Evolutionary conservation across 305 asterid species (phyloP).

Genomic region (Salvia sclarea): DNA sequence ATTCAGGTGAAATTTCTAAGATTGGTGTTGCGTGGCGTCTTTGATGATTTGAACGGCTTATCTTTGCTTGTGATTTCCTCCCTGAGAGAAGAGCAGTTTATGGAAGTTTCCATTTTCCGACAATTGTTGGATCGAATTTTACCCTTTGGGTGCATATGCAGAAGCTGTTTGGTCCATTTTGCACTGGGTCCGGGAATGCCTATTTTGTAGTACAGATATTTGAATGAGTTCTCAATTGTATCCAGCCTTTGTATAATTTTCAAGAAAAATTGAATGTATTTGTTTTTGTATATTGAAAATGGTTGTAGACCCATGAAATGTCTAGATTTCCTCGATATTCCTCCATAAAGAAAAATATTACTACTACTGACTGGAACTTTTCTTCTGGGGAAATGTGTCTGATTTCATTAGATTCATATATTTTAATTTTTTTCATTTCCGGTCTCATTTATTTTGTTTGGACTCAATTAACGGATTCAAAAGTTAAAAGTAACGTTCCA

Average conservation of each 20-base stretch:
- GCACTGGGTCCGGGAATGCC: conserved; percentile 21
- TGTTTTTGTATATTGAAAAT: neutral
- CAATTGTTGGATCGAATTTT: conserved; percentile 41
- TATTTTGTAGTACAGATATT: conserved; percentile 35
- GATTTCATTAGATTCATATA: neutral
- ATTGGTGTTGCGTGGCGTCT: conserved; percentile 29
- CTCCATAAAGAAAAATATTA: too few relatives aligned
- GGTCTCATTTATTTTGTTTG: neutral
- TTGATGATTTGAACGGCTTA: conserved; percentile 10
- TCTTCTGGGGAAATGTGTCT: neutral
- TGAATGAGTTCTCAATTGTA: conserved; percentile 10
- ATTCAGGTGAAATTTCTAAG: conserved; percentile 36
- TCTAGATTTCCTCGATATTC: neutral
- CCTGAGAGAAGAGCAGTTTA: conserved; percentile 39
- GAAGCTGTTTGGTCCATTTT: conserved; percentile 26
- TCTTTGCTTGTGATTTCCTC: conserved; percentile 26
- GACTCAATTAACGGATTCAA: too few relatives aligned
- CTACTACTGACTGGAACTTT: neutral
- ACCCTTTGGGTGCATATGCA: conserved; percentile 39
- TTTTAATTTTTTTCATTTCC: neutral
- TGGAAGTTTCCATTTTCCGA: conserved; percentile 29
- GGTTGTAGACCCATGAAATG: neutral
- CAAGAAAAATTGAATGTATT: neutral
- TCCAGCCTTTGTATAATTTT: neutral
- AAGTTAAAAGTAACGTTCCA: neutral